phyloP scores from a whole-genome alignment of 306 rosid species.

The Calophaca sinica region DNA sequence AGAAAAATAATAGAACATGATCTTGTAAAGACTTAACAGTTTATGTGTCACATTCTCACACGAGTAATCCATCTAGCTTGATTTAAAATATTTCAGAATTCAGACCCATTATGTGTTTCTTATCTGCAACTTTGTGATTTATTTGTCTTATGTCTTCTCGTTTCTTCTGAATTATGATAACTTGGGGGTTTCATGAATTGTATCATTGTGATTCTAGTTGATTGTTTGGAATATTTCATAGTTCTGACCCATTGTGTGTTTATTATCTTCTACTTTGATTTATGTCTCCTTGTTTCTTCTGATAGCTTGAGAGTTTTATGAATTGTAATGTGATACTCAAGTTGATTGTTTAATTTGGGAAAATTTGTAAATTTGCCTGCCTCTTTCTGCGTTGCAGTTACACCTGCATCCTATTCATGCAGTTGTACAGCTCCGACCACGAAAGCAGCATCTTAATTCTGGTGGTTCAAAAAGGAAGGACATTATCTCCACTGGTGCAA shows the following conservation, averaged over 20 bases:
- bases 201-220: conserved; percentile 13
- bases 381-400: conserved; percentile 70
- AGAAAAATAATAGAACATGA: not conserved
- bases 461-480: conserved; percentile 65
- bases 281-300: conserved; percentile 27
- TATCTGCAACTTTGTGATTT: conserved; percentile 19
- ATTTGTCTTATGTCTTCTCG: not conserved
- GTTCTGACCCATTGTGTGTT: conserved; percentile 5
- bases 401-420: conserved; percentile 86
- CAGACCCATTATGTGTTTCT: not conserved
- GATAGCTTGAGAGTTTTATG: conserved; percentile 35
- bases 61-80: conserved; percentile 17
- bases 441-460: conserved; percentile 65
- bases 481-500: conserved; percentile 47
- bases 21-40: not conserved
- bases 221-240: conserved; percentile 27
- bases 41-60: conserved; percentile 16
- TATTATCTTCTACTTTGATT: conserved; percentile 18
- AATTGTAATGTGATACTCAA: conserved; percentile 32
- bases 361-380: conserved; percentile 24
- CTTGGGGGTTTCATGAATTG: conserved; percentile 37
- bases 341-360: conserved; percentile 28
- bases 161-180: conserved; percentile 28
- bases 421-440: conserved; percentile 84
- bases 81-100: conserved; percentile 7